A percentile compares a stretch with the other conserved stretches of the same genome.
Conservation (phyloP, 129 eudicot genomes). For the Lonicera japonica region DNA sequence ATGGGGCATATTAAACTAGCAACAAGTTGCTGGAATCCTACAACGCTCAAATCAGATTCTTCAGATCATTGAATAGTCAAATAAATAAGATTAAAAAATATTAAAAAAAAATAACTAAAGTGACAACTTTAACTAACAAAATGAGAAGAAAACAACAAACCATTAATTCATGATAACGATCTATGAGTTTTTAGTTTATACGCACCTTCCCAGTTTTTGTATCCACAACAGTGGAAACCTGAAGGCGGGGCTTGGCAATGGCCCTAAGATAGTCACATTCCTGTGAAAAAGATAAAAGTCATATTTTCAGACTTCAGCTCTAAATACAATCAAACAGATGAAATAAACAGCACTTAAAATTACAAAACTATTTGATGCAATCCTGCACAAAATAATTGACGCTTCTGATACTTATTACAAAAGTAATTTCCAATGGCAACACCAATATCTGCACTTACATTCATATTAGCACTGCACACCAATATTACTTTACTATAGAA, state of each 20-base stretch:
- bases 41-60: background rate
- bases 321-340: slow-evolving; percentile 2
- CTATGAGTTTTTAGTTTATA: background rate
- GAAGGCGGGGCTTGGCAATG: slow-evolving; percentile 74
- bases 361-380: slow-evolving; percentile 2
- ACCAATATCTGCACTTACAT: too few species aligned
- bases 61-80: background rate
- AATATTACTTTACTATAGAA: too few species aligned
- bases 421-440: too few species aligned
- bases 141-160: background rate
- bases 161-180: background rate
- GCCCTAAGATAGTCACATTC: slow-evolving; percentile 91
- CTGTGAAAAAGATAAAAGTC: slow-evolving; percentile 23
- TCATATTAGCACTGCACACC: too few species aligned
- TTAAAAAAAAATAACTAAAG: background rate
- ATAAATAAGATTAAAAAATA: background rate
- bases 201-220: slow-evolving; percentile 88
- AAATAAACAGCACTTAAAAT: background rate
- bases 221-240: slow-evolving; percentile 84
- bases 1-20: too few species aligned
- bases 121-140: background rate
- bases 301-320: background rate
- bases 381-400: background rate
- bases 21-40: background rate
- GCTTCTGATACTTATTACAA: too few species aligned